Evolutionary conservation across 2,329 filamentous ascomycete species (phyloP).

Genomic region (Xylaria sp.): DNA sequence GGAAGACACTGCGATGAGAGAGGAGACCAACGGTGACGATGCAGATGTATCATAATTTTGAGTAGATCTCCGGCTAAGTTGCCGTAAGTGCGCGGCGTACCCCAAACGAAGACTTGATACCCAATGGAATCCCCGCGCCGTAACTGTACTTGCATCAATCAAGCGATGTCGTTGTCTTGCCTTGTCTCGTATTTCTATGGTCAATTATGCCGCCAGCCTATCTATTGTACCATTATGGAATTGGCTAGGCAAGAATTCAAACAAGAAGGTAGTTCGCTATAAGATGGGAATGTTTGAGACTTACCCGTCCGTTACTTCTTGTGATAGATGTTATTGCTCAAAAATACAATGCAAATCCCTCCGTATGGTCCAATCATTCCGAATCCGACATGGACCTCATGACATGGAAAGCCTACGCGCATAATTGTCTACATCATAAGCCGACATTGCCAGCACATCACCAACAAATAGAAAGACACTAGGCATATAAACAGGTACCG

Average conservation of each 20-base stretch:
- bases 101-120: constrained; percentile 19
- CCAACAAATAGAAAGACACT: neutral
- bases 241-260: neutral
- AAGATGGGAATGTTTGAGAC: neutral
- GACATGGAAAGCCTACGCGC: too few relatives aligned
- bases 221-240: neutral
- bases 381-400: neutral
- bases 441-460: neutral
- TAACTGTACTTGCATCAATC: neutral
- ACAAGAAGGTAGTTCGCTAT: neutral
- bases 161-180: neutral
- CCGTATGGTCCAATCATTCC: neutral
- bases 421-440: too few relatives aligned
- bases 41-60: constrained; percentile 24
- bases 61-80: neutral
- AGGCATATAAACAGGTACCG: neutral
- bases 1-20: constrained; percentile 35
- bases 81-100: neutral
- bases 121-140: constrained; percentile 9
- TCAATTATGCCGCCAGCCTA: neutral
- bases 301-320: neutral
- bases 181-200: neutral
- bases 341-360: neutral
- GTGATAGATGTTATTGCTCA: neutral
- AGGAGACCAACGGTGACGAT: constrained; percentile 16